Percentiles rank a stretch among this genome's conserved stretches.
phyloP scores from a whole-genome alignment of 2,329 filamentous ascomycete species.

The Xylaria sp. region DNA sequence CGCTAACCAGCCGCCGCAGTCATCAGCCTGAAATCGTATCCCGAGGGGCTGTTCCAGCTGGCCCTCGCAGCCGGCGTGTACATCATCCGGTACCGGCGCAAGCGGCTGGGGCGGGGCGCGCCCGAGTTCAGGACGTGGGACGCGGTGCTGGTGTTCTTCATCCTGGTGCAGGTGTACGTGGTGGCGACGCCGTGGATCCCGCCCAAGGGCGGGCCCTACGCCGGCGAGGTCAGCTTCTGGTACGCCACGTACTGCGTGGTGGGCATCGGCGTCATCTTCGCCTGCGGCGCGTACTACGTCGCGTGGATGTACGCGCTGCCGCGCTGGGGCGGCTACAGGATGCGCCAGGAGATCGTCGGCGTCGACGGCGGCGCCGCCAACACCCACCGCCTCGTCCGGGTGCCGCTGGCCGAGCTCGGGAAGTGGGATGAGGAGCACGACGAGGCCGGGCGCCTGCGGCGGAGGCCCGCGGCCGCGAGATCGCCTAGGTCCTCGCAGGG shows the following conservation, averaged over 20 bases:
- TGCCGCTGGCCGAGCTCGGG: slow-evolving; percentile 52
- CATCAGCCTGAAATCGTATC: slow-evolving; percentile 62
- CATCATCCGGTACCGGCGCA: slow-evolving; percentile 58
- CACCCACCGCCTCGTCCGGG: slow-evolving; percentile 53
- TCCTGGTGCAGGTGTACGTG: slow-evolving; percentile 62
- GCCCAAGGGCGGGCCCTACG: slow-evolving; percentile 59
- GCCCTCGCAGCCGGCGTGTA: slow-evolving; percentile 60
- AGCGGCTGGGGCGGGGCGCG: slow-evolving; percentile 48
- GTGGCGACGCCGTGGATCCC: slow-evolving; percentile 75
- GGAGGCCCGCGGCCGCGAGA: slow-evolving; percentile 7
- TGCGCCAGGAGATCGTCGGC: slow-evolving; percentile 57
- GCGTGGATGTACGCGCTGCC: slow-evolving; percentile 62
- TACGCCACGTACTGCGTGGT: slow-evolving; percentile 70
- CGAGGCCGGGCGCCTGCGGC: slow-evolving; percentile 42
- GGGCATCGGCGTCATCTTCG: slow-evolving; percentile 60
- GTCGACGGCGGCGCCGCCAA: slow-evolving; percentile 51
- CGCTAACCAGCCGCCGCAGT: slow-evolving; percentile 42
- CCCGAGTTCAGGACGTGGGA: slow-evolving; percentile 64
- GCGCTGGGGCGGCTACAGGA: slow-evolving; percentile 52
- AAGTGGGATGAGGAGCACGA: slow-evolving; percentile 65
- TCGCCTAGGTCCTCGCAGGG: slow-evolving; percentile 7
- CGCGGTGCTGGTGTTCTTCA: slow-evolving; percentile 59
- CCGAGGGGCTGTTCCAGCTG: slow-evolving; percentile 59
- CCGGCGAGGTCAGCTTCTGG: slow-evolving; percentile 72
- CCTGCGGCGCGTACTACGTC: slow-evolving; percentile 61